These are phyloP conservation scores for Heimioporus sp. DNA, from an alignment of 768 basidiomycete genomes.

Conservation along the genomic window DNA sequence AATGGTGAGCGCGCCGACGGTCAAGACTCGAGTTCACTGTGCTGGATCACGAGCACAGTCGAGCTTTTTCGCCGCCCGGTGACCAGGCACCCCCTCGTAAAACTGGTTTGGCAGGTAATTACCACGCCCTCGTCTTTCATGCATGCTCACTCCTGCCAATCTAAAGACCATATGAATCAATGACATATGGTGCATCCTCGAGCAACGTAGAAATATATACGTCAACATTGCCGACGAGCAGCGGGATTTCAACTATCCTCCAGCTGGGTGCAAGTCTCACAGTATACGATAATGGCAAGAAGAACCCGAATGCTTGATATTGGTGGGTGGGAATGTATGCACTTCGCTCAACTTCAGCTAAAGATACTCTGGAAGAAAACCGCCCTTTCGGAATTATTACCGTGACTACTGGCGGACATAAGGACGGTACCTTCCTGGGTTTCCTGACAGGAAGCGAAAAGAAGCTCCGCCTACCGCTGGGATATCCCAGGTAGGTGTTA, in stretches of 20 bases:
- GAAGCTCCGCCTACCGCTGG: conserved; percentile 41
- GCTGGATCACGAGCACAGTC: no score
- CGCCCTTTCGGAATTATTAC: no score
- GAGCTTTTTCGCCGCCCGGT: no score
- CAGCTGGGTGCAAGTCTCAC: conserved; percentile 41
- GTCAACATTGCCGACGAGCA: conserved; percentile 44
- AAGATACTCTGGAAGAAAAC: conserved; percentile 19
- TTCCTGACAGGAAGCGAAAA: conserved; percentile 47
- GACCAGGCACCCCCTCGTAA: no score
- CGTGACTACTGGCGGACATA: conserved; percentile 47
- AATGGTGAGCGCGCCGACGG: no score
- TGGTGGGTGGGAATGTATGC: conserved; percentile 4
- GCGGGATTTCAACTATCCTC: conserved; percentile 41
- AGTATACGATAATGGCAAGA: conserved; percentile 48
- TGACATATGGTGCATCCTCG: conserved; percentile 10
- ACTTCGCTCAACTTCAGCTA: background rate
- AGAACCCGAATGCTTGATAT: conserved; percentile 15
- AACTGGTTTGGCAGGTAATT: no score
- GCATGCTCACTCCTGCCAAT: no score
- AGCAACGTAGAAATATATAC: conserved; percentile 27
- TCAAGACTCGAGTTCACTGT: no score
- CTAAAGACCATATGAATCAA: no score
- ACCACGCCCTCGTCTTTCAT: no score
- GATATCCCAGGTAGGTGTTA: conserved; percentile 42
- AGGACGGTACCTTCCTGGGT: conserved; percentile 58